Evolutionary conservation across 306 rosid genomes (phyloP), one percentile per base, ranked within the genome.

Genomic region (Abrus pulchellus): DNA sequence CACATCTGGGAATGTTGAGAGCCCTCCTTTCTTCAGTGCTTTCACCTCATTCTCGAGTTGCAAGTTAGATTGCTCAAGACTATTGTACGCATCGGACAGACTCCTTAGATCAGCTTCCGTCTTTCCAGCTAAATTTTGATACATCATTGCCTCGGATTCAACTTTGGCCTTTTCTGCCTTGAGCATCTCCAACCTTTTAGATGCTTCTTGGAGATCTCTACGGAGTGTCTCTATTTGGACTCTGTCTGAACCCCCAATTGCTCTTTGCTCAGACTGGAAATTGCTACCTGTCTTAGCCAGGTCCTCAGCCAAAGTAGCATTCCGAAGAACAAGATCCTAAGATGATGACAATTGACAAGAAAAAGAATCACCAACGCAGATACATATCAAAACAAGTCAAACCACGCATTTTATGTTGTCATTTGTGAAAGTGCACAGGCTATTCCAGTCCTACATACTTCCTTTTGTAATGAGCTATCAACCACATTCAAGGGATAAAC

Each of bases 71-170:
- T 91, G 97, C 83, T 95, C 99, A 47, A 95, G 98, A 77, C 98
- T 95, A 84, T 95, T 95, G 87, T 93, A 95, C 9, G 99, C 99
- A 84, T 90, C 96, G 0, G 98, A 95, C 30, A 95, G 90, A 78
- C 97, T 93, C 92, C 91, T 87, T 61, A 95, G 90, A 75, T 95
- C 99, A 3, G 98, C 81, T 86, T 95, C 99, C 57, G 83, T 89
- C 92, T 95, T 95, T 72, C 90, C 89, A 5, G 99, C 98, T 77
- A 91, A 83, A 79, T 86, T 91, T 72, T 28, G 86, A 77, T 91
- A 91, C 88, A 70, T 83, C 9, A 61, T 75, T 59, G 90, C 93
- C 84, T 95, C 98, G 0, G 97, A 91, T 77, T 93, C 99, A 43
- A 83, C 64, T 79, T 89, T 88, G 78, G 89, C 89, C 57, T 87